These are phyloP conservation scores for Bassia scoparia DNA, from an alignment of 148 eudicot genomes.

Conservation along the genomic window DNA sequence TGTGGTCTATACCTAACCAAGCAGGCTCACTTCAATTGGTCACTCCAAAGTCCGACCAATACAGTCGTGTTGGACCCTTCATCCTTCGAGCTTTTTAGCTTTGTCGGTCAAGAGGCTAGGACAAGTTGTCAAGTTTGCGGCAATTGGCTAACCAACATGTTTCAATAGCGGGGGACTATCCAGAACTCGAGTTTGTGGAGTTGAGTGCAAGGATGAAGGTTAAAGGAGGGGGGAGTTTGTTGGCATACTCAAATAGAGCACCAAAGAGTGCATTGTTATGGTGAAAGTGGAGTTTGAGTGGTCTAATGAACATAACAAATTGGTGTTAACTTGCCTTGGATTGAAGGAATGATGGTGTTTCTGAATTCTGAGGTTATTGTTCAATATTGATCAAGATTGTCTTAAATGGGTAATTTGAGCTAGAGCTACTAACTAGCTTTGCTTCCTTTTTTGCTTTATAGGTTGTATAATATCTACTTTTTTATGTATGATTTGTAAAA, in stretches of 20 bases:
- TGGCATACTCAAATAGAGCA: constrained; percentile 47
- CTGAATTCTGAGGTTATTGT: constrained; percentile 41
- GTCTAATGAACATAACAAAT: constrained; percentile 31
- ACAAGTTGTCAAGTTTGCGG: constrained; percentile 36
- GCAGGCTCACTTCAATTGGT: constrained; percentile 31
- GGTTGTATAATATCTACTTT: too few relatives aligned
- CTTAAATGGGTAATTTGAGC: background rate
- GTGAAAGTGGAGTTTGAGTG: constrained; percentile 36
- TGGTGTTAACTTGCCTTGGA: constrained; percentile 44
- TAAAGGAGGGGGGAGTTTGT: constrained; percentile 54
- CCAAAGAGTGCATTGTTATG: constrained; percentile 49
- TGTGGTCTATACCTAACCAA: constrained; percentile 51
- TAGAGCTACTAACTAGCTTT: too few relatives aligned
- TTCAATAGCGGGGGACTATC: constrained; percentile 61
- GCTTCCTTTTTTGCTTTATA: too few relatives aligned
- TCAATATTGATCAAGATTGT: constrained; percentile 28
- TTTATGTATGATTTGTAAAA: too few relatives aligned
- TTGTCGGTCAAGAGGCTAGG: constrained; percentile 39
- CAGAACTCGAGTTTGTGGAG: constrained; percentile 34
- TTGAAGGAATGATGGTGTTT: constrained; percentile 47
- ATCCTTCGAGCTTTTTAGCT: constrained; percentile 53
- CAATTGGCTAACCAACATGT: constrained; percentile 61
- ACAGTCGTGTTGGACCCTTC: constrained; percentile 36
- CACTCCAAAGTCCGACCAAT: constrained; percentile 29
- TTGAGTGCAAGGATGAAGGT: constrained; percentile 38